A percentile compares a stretch with the other conserved stretches of the same genome.
Conservation (phyloP, 495 filamentous ascomycete species). For the Penicillium cataractarum region DNA sequence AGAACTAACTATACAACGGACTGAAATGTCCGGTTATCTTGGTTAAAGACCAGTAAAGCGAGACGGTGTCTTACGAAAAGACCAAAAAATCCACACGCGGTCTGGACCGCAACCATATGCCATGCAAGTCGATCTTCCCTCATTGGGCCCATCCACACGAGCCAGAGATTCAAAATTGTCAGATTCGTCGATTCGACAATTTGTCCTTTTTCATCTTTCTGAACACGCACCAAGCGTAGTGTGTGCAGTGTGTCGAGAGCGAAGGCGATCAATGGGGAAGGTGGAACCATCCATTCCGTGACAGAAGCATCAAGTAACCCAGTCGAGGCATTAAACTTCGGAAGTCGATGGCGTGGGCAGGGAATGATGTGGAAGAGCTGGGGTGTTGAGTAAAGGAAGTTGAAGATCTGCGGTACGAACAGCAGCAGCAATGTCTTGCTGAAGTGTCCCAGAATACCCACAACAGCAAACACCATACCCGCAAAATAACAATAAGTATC, state of each 20-base stretch:
- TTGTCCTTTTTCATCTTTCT: conserved; percentile 63
- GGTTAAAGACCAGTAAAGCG: conserved; percentile 80
- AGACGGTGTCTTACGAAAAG: conserved; percentile 83
- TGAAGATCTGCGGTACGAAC: conserved; percentile 93
- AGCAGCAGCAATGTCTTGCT: conserved; percentile 93
- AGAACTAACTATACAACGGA: conserved; percentile 25
- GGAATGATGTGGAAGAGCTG: conserved; percentile 89
- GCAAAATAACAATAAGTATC: conserved; percentile 99
- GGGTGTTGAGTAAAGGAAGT: conserved; percentile 90
- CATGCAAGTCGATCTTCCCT: conserved; percentile 80
- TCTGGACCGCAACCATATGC: conserved; percentile 76
- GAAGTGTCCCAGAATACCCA: conserved; percentile 95
- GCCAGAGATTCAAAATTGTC: conserved; percentile 92
- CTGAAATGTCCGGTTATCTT: conserved; percentile 68
- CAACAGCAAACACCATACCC: conserved; percentile 97
- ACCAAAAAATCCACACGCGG: conserved; percentile 72
- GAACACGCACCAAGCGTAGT: conserved; percentile 66
- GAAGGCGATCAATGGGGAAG: conserved; percentile 60
- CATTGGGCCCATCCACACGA: conserved; percentile 94
- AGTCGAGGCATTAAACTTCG: conserved; percentile 80
- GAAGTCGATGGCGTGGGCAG: conserved; percentile 89
- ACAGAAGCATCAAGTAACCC: conserved; percentile 83
- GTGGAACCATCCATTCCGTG: conserved; percentile 76
- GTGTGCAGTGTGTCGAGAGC: conserved; percentile 65
- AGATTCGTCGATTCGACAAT: conserved; percentile 87